Base-by-base conservation (phyloP, 371 early-diverging fungal species). In the Mortierella sp. region DNA sequence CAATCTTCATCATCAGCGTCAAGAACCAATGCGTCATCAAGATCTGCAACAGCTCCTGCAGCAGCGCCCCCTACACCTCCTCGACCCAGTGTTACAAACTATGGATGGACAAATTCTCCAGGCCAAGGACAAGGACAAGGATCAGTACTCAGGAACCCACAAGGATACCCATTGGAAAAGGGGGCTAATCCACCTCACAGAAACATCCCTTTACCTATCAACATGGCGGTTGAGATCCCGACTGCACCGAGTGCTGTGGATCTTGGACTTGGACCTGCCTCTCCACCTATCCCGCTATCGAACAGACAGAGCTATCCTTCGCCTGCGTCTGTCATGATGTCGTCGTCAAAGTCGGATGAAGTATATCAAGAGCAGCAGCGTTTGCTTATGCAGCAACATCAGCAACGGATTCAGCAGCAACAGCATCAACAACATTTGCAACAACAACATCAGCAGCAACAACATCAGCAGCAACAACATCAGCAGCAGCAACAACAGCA, bases 211-310 rank as follows among this genome's bases (percentile, higher is more conserved):
- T 70, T 77, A 50, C 81, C 77, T 2, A 26, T 68, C 31, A 42
- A 19, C 21, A 21, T 77, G 31, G 9, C 38, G 8, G 57, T 74
- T 2, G 77, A 77, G 60, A 34, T 52, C 13, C 74, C 81, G 16
- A 77, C 81, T 48, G 81, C 81, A 19, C 81, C 81, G 10, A n/a
- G 45, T 0, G 81, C 81, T 38, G 77, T 81, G 5, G 81, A 81
- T 74, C 74, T 81, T 24, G 81, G 81, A 28, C 21, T 74, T 2
- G 77, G 77, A 9, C 71, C 77, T 24, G 74, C 77, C 16, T 81
- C 81, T 19, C 81, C 81, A 11, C 72, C 10, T 11, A 19, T 38
- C 26, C 55, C n/a, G 13, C 55, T 60, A 19, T 14, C 42, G 19
- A 60, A 50, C 10, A 50, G 50, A 16, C 50, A 34, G 31, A 48